Evolutionary conservation across 768 basidiomycete species (phyloP), one percentile per base, ranked within the genome.

Genomic region (Asterophora parasitica): DNA sequence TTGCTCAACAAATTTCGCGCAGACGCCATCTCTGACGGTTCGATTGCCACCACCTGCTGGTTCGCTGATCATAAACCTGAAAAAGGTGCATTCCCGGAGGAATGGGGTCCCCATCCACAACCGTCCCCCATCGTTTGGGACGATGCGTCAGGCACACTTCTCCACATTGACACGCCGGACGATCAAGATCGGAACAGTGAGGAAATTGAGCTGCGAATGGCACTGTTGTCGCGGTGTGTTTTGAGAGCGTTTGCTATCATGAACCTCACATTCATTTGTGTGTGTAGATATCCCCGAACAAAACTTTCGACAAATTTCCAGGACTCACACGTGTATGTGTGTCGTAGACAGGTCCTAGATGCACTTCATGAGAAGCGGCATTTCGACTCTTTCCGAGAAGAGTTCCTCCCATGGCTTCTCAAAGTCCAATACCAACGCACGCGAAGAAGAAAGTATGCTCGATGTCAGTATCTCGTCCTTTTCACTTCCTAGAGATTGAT

Each of bases 251-350:
- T 42, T 38, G 28, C 20, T 28, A n/a, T n/a, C n/a, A n/a, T n/a
- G n/a, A 30, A 44, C 15, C 39, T 57, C 20, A 46, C 41, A 42
- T 23, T 34, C 26, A 27, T 26, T 9, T 12, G n/a, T n/a, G n/a
- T 20, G 38, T 20, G 13, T 13, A 92, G 91, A 43, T 84, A 88
- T 61, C 87, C 91, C 7, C 79, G 79, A 23, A 72, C 78, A 26
- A 80, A 74, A 31, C 66, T 96, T 26, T 85, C 88, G 2, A 76
- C 79, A 10, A 74, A 68, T 28, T 73, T 85, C 28, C 80, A 83
- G 53, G 93, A 96, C 58, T 89, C 93, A 0, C 93, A 96, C 64
- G 87, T 95, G 27, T 96, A 95, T 58, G 82, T 95, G 28, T 92
- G 92, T 69, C 78, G 81, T 53, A 78, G 79, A 50, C 75, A 79